Conservation (phyloP, 768 basidiomycete species). For the Boletus eberwhitei region DNA sequence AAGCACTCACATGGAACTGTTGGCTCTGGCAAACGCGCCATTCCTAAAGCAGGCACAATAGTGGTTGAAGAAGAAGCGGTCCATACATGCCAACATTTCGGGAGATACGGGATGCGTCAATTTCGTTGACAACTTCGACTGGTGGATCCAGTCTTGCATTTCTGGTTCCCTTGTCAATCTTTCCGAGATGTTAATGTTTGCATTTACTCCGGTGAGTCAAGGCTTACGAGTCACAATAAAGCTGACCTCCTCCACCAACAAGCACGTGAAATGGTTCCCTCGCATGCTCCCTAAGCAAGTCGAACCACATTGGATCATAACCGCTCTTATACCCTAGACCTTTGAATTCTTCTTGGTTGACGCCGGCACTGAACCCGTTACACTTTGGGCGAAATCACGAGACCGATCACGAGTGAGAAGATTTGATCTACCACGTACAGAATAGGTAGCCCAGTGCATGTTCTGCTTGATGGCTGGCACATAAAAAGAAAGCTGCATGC, state of each 20-base stretch:
- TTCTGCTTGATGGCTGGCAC: slow-evolving; percentile 80
- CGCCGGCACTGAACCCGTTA: slow-evolving; percentile 85
- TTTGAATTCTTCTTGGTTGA: slow-evolving; percentile 84
- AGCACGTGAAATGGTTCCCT: slow-evolving; percentile 84
- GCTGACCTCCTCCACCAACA: slow-evolving; percentile 91
- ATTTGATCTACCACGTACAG: slow-evolving; percentile 44
- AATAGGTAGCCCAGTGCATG: slow-evolving; percentile 89
- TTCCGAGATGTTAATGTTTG: slow-evolving; percentile 2
- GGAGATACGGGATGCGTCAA: slow-evolving; percentile 56
- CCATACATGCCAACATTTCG: slow-evolving; percentile 73
- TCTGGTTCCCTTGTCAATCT: slow-evolving; percentile 86
- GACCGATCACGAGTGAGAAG: background rate
- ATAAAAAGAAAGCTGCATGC: slow-evolving; percentile 73
- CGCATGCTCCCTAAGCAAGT: slow-evolving; percentile 81
- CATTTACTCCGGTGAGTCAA: background rate
- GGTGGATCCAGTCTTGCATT: slow-evolving; percentile 78
- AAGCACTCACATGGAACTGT: slow-evolving; percentile 74
- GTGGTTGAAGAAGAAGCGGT: slow-evolving; percentile 87
- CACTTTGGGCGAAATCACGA: slow-evolving; percentile 45
- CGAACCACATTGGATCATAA: slow-evolving; percentile 91
- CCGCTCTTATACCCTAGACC: slow-evolving; percentile 77
- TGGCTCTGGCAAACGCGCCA: slow-evolving; percentile 88
- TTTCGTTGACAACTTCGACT: slow-evolving; percentile 57
- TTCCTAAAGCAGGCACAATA: slow-evolving; percentile 84
- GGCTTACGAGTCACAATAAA: slow-evolving; percentile 78